Conservation (phyloP, 805 yeast genomes). For the Myxozyma melibiosi region DNA sequence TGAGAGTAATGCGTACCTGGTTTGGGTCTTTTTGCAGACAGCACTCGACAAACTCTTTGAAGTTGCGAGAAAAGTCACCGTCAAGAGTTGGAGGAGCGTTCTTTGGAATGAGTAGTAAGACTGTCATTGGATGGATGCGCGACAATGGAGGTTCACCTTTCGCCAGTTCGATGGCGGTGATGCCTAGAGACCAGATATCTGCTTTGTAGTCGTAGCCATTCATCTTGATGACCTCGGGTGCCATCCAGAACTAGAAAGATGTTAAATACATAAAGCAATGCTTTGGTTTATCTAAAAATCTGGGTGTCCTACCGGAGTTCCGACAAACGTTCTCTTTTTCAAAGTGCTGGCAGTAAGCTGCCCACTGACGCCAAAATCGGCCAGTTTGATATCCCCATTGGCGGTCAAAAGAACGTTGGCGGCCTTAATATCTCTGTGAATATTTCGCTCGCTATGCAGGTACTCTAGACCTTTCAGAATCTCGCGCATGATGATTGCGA, state of each 20-base stretch:
- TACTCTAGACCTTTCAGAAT: slow-evolving; percentile 73
- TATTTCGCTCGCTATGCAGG: slow-evolving; percentile 70
- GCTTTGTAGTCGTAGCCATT: slow-evolving; percentile 80
- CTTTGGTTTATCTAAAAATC: neutral
- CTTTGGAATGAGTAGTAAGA: slow-evolving; percentile 68
- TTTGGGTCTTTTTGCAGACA: slow-evolving; percentile 71
- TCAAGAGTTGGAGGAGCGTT: slow-evolving; percentile 59
- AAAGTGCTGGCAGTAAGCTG: slow-evolving; percentile 61
- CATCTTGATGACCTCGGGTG: slow-evolving; percentile 85
- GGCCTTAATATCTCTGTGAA: slow-evolving; percentile 88
- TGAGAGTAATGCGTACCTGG: slow-evolving; percentile 13
- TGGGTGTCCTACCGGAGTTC: slow-evolving; percentile 61
- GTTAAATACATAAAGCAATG: neutral
- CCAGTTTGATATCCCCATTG: slow-evolving; percentile 72
- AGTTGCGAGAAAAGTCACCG: slow-evolving; percentile 48
- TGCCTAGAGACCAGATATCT: slow-evolving; percentile 96
- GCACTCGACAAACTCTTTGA: slow-evolving; percentile 58
- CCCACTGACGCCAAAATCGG: slow-evolving; percentile 93
- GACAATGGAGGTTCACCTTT: slow-evolving; percentile 82
- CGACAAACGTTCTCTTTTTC: slow-evolving; percentile 77
- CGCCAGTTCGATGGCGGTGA: slow-evolving; percentile 82
- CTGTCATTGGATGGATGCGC: slow-evolving; percentile 73
- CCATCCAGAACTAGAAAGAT: slow-evolving; percentile 76
- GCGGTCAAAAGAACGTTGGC: slow-evolving; percentile 81
- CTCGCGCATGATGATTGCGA: slow-evolving; percentile 63